Percentiles rank a stretch among this genome's conserved stretches.
These are phyloP conservation scores for Carex pumila DNA, from an alignment of 176 grass and related monocot species.

Conservation along the genomic window DNA sequence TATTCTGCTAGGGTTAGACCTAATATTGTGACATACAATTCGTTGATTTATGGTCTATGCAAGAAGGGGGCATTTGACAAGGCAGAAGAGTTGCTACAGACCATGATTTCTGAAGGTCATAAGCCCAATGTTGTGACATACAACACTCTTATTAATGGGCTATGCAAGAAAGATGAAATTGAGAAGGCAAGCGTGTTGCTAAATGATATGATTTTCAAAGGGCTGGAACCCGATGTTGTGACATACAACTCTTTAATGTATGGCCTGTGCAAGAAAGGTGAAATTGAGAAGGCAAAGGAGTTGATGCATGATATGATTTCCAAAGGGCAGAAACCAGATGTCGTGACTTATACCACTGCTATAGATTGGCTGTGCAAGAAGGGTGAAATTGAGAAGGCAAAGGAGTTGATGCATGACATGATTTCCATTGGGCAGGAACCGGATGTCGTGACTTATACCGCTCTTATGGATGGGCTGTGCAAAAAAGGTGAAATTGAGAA, in stretches of 20 bases:
- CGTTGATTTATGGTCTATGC: neutral
- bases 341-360: constrained; percentile 3
- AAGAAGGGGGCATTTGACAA: neutral
- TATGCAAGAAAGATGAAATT: neutral
- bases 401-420: neutral
- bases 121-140: neutral
- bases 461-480: constrained; percentile 3
- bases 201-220: neutral
- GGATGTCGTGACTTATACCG: neutral
- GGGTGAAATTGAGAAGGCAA: neutral
- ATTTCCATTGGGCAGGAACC: neutral
- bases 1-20: neutral
- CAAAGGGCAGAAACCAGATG: neutral
- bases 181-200: neutral
- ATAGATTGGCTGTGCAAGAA: neutral
- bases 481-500: neutral
- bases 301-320: neutral
- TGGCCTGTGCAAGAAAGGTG: neutral
- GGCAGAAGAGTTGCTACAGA: neutral
- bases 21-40: neutral
- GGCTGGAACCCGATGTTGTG: neutral
- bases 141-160: neutral
- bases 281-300: neutral
- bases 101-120: neutral
- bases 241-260: neutral